phyloP scores from a whole-genome alignment of 352 stramenopile species.

The Phytophthora capsici region DNA sequence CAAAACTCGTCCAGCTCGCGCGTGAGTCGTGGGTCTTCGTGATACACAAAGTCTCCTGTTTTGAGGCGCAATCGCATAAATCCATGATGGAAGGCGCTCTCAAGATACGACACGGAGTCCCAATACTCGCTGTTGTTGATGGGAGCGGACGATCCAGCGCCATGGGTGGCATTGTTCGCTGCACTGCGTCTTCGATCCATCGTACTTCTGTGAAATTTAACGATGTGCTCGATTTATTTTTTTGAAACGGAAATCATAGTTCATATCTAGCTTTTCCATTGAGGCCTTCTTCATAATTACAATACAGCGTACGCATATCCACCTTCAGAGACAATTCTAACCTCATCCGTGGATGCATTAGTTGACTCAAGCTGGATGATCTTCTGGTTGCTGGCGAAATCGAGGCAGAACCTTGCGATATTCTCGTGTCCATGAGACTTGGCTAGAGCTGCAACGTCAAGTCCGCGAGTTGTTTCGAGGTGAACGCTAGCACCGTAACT shows the following conservation, averaged over 20 bases:
- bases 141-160: slow-evolving; percentile 2
- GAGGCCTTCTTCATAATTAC: slow-evolving; percentile 20
- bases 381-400: slow-evolving; percentile 14
- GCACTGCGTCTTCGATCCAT: slow-evolving; percentile 31
- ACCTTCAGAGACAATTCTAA: slow-evolving; percentile 45
- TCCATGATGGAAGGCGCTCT: slow-evolving; percentile 82
- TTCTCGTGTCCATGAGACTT: slow-evolving; percentile 36
- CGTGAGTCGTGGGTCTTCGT: slow-evolving; percentile 67
- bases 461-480: slow-evolving; percentile 34
- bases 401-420: slow-evolving; percentile 39
- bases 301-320: slow-evolving; percentile 45
- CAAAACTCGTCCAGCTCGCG: slow-evolving; percentile 85
- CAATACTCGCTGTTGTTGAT: slow-evolving; percentile 61
- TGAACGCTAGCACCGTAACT: slow-evolving; percentile 37
- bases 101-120: slow-evolving; percentile 84
- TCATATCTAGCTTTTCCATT: slow-evolving; percentile 20
- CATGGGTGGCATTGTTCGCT: slow-evolving; percentile 17
- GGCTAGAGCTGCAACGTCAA: slow-evolving; percentile 37
- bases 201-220: no score
- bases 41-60: slow-evolving; percentile 77
- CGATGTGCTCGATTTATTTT: slow-evolving; percentile 2
- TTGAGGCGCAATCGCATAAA: slow-evolving; percentile 81
- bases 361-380: slow-evolving; percentile 1
- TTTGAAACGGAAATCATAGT: slow-evolving; percentile 9
- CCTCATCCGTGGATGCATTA: slow-evolving; percentile 29